These are phyloP conservation scores for Dalbergia cultrata DNA, from an alignment of 306 rosid genomes.

Conservation along the genomic window DNA sequence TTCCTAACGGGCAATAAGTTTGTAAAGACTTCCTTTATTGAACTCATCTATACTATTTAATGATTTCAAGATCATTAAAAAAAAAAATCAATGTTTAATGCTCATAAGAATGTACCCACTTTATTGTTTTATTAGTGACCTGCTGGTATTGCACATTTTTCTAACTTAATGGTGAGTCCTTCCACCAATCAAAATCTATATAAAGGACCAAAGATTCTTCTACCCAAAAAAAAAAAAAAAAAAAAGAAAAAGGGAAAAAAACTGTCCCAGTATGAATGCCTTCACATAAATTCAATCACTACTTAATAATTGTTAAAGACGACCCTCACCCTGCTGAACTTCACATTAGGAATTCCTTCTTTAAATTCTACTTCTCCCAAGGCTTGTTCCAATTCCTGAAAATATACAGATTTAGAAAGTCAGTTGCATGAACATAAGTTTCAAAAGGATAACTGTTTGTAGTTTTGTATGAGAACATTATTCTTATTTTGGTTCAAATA, in stretches of 20 bases:
- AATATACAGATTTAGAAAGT: constrained; percentile 39
- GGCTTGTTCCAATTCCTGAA: constrained; percentile 93
- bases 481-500: constrained; percentile 38
- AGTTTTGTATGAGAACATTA: constrained; percentile 11
- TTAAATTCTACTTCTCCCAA: constrained; percentile 87
- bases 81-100: not conserved
- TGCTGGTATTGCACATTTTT: constrained; percentile 13
- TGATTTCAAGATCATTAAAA: not conserved
- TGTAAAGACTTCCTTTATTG: not conserved
- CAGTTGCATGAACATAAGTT: constrained; percentile 26
- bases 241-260: not conserved
- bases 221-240: not conserved
- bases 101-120: not conserved
- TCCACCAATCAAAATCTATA: not conserved
- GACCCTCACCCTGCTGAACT: constrained; percentile 90
- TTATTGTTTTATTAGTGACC: constrained; percentile 8
- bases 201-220: constrained; percentile 5
- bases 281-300: constrained; percentile 18
- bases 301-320: constrained; percentile 33
- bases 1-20: not conserved
- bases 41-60: not conserved
- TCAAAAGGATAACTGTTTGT: constrained; percentile 23
- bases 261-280: not conserved
- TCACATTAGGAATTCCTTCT: constrained; percentile 93
- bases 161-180: not conserved